A percentile compares a stretch with the other conserved stretches of the same genome.
phyloP scores from a whole-genome alignment of 2,329 filamentous ascomycete genomes.

The Fusarium sp. region DNA sequence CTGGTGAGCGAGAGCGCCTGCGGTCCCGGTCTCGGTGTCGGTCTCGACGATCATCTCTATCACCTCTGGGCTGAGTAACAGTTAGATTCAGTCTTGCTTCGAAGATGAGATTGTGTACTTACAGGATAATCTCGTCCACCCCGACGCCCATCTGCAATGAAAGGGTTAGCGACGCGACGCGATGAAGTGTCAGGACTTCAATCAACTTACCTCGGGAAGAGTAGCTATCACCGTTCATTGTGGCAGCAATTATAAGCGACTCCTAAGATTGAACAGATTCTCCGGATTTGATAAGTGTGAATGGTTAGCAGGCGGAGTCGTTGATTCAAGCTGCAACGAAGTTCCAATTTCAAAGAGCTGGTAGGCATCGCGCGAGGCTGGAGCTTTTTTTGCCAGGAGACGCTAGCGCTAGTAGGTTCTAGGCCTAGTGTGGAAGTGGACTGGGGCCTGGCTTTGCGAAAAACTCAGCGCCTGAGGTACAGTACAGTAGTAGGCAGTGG shows the following conservation, averaged over 20 bases:
- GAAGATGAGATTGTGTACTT: conserved; percentile 43
- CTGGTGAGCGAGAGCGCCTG: conserved; percentile 88
- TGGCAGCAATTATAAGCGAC: conserved; percentile 47
- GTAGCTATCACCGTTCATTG: conserved; percentile 89
- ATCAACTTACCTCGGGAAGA: conserved; percentile 75
- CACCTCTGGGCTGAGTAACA: conserved; percentile 47
- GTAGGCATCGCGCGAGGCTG: conserved; percentile 55
- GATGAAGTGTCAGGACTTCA: conserved; percentile 23
- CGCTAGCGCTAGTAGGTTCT: conserved; percentile 45
- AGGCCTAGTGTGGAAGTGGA: conserved; percentile 39
- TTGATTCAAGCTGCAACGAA: conserved; percentile 47
- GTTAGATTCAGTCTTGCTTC: conserved; percentile 34
- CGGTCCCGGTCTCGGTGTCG: conserved; percentile 55
- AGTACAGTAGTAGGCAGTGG: background rate
- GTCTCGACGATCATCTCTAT: conserved; percentile 52
- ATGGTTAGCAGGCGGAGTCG: conserved; percentile 38
- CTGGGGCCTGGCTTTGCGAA: conserved; percentile 14
- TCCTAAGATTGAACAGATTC: conserved; percentile 20
- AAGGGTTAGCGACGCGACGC: conserved; percentile 49
- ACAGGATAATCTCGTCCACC: conserved; percentile 67
- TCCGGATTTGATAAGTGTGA: conserved; percentile 41
- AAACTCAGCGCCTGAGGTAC: conserved; percentile 8
- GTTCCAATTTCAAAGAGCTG: conserved; percentile 46
- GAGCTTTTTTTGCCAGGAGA: conserved; percentile 56
- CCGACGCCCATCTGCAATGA: conserved; percentile 60